Percentiles rank a stretch among this genome's conserved stretches.
Evolutionary conservation across 495 filamentous ascomycete species (phyloP).

Genomic region (Penicillium longicatenatum): DNA sequence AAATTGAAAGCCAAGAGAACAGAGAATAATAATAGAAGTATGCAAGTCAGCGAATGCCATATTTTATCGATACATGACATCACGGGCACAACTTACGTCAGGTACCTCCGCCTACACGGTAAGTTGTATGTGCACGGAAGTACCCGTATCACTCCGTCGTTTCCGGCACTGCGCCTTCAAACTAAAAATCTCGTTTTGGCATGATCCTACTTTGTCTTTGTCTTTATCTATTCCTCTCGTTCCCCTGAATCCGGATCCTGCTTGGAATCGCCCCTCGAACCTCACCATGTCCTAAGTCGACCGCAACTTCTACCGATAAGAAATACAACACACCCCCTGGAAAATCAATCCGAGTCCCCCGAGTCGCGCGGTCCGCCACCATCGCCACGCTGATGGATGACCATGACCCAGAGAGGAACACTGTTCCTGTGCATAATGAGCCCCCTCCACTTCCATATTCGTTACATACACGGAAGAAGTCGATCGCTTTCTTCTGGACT

Average conservation of each 20-base stretch:
- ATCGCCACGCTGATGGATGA: slow-evolving; percentile 38
- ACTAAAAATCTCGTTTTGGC: slow-evolving; percentile 13
- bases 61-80: slow-evolving; percentile 24
- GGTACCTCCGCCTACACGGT: slow-evolving; percentile 20
- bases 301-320: neutral
- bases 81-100: slow-evolving; percentile 23
- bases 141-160: slow-evolving; percentile 27
- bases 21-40: neutral
- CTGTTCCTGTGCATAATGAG: slow-evolving; percentile 16
- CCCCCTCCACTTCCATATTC: slow-evolving; percentile 61
- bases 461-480: slow-evolving; percentile 52
- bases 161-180: slow-evolving; percentile 21
- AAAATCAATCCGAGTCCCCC: neutral
- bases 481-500: slow-evolving; percentile 60
- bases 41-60: neutral
- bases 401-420: slow-evolving; percentile 13
- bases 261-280: neutral
- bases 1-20: neutral
- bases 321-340: neutral
- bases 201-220: slow-evolving; percentile 3
- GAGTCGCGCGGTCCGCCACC: slow-evolving; percentile 12
- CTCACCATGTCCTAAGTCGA: slow-evolving; percentile 1
- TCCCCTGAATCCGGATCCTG: neutral
- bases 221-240: neutral
- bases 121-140: slow-evolving; percentile 19